Conservation (phyloP, 2,329 filamentous ascomycete species). For the Pseudogymnoascus sp. region DNA sequence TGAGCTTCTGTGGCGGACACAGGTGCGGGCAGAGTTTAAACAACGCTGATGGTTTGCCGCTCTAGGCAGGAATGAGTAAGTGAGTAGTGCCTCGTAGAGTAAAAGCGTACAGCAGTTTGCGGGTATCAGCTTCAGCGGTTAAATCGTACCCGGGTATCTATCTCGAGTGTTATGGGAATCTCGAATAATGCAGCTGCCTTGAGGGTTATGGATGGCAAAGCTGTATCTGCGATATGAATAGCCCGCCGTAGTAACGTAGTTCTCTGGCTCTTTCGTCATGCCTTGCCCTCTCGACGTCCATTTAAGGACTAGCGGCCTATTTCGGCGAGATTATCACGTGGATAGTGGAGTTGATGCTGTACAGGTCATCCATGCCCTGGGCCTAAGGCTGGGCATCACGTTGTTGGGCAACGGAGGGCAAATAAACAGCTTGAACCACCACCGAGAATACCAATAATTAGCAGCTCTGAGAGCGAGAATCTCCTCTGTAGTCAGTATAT, state of each 20-base stretch:
- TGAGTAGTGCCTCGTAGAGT: neutral
- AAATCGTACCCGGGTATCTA: neutral
- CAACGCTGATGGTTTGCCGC: slow-evolving; percentile 1
- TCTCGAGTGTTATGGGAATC: neutral
- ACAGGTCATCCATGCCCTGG: slow-evolving; percentile 7
- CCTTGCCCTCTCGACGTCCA: neutral
- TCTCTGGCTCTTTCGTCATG: slow-evolving; percentile 4
- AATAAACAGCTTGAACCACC: slow-evolving; percentile 3
- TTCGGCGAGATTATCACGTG: slow-evolving; percentile 8
- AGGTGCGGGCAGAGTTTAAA: neutral
- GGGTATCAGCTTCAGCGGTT: neutral
- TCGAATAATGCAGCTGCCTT: neutral
- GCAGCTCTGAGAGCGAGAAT: slow-evolving; percentile 4
- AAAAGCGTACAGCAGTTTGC: neutral
- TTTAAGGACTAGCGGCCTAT: neutral
- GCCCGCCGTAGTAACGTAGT: neutral
- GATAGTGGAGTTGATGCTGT: slow-evolving; percentile 5
- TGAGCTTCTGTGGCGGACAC: neutral
- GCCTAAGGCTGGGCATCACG: slow-evolving; percentile 6
- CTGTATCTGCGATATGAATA: neutral
- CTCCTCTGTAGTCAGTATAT: neutral
- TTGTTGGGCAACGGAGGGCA: slow-evolving; percentile 5
- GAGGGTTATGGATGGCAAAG: neutral
- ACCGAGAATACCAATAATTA: slow-evolving; percentile 9
- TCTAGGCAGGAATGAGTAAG: neutral